phyloP scores from a whole-genome alignment of 1,284 basidiomycete genomes.

The Tilletia walkeri region DNA sequence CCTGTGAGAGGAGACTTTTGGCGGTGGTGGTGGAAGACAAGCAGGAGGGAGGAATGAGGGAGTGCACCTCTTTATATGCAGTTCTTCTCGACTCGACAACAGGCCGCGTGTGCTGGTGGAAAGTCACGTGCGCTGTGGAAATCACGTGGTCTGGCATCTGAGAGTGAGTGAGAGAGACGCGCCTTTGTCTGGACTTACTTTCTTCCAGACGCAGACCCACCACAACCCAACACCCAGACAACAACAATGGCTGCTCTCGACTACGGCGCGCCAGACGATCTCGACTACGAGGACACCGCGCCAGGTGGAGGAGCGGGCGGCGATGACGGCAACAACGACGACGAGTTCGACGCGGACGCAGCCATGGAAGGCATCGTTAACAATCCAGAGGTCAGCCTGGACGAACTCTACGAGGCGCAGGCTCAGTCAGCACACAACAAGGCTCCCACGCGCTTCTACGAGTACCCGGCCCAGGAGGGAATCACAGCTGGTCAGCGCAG shows the following conservation, averaged over 20 bases:
- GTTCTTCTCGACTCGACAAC: too few relatives aligned
- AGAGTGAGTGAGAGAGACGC: too few relatives aligned
- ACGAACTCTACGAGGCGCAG: conserved; percentile 12
- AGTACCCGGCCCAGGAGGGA: conserved; percentile 35
- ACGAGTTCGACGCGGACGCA: conserved; percentile 16
- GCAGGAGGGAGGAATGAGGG: too few relatives aligned
- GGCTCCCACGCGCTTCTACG: conserved; percentile 28
- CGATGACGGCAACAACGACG: neutral
- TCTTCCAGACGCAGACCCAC: too few relatives aligned
- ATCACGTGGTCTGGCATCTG: too few relatives aligned
- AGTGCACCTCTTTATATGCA: too few relatives aligned
- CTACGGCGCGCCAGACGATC: conserved; percentile 24
- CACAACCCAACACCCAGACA: neutral
- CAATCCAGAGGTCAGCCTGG: conserved; percentile 4
- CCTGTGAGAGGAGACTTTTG: too few relatives aligned
- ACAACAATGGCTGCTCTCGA: conserved; percentile 21
- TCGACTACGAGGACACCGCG: conserved; percentile 8
- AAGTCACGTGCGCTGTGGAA: too few relatives aligned
- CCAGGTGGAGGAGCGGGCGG: neutral
- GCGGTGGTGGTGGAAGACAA: too few relatives aligned
- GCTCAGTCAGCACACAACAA: conserved; percentile 12
- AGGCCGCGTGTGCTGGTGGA: too few relatives aligned
- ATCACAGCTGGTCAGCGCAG: conserved; percentile 38
- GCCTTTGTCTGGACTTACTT: too few relatives aligned
- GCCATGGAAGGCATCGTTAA: conserved; percentile 13